These are phyloP conservation scores for Elsinoe batatas DNA, from an alignment of 2,329 filamentous ascomycete genomes.

Conservation along the genomic window DNA sequence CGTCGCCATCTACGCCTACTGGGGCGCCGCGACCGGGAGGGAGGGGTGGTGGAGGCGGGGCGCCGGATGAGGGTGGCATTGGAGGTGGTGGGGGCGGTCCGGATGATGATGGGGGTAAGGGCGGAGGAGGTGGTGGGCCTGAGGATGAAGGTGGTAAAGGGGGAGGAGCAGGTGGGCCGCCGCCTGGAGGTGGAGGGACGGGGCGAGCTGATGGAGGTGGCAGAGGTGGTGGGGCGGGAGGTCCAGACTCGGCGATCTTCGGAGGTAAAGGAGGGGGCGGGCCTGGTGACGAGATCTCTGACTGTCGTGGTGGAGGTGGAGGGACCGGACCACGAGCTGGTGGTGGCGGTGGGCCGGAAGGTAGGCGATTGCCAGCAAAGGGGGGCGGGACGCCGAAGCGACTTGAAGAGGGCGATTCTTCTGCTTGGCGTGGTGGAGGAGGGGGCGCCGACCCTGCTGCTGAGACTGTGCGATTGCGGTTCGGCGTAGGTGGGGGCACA, in stretches of 20 bases:
- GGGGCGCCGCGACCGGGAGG: conserved; percentile 40
- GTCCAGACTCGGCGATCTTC: conserved; percentile 16
- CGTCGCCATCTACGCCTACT: conserved; percentile 37
- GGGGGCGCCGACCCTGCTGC: conserved; percentile 24
- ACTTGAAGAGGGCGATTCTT: conserved; percentile 32
- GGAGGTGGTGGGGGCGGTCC: conserved; percentile 34
- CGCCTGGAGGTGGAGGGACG: conserved; percentile 18
- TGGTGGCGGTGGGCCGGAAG: conserved; percentile 61
- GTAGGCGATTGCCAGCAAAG: conserved; percentile 54
- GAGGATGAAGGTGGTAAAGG: conserved; percentile 29
- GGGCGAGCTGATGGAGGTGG: conserved; percentile 29
- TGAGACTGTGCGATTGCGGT: conserved; percentile 45
- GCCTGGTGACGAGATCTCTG: conserved; percentile 22
- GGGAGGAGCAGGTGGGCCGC: conserved; percentile 31
- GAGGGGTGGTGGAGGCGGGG: conserved; percentile 36
- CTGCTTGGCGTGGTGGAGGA: conserved; percentile 37
- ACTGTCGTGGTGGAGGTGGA: conserved; percentile 33
- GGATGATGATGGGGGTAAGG: conserved; percentile 22
- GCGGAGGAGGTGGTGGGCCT: conserved; percentile 26
- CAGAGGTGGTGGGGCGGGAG: conserved; percentile 33
- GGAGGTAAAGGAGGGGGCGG: conserved; percentile 16
- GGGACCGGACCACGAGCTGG: conserved; percentile 62
- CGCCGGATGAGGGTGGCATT: conserved; percentile 27
- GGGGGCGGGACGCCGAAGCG: conserved; percentile 70
- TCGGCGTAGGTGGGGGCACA: conserved; percentile 37